Base-by-base conservation (phyloP, 2,329 filamentous ascomycete species). In the Pseudopithomyces maydicus region DNA sequence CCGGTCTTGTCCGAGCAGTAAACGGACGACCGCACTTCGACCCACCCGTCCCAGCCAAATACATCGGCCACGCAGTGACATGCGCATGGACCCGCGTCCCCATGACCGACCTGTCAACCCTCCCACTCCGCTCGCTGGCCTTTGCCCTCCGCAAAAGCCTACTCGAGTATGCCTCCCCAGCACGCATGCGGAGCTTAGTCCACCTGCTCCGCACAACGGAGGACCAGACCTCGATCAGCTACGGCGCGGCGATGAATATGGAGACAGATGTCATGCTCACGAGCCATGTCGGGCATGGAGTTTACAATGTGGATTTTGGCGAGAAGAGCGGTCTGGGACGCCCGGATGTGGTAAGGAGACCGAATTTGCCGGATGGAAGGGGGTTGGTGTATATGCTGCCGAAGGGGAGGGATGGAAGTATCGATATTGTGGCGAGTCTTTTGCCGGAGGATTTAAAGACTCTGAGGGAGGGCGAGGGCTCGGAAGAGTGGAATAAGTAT, bases 311-410 rank as follows among this genome's bases (percentile, higher is more conserved):
- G 20, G 22, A 49, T 17, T 49, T 49, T 29, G 46, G 46, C 15
- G 15, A 15, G 35, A 4, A 39, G 14, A 47, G 44, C 10, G 44
- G 44, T 3, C 17, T 49, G 35, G 46, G 46, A 4, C 14, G n/a
- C 5, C 46, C 46, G 46, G 46, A 49, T 41, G 14, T 49, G 2
- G 46, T 49, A 11, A 15, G 46, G 20, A 39, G 46, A 14, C 46
- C 46, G 20, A 49, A 49, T 23, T 19, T 49, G 46, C 46, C 46
- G 14, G 46, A 49, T 32, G 46, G 46, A 22, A 29, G 35, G 46
- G 46, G 46, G 12, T 15, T 49, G 33, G 46, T 33, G 15, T 49
- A 39, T 29, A 12, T 49, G 35, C 19, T 49, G 22, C 46, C 46
- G 17, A 49, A 39, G 15, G 35, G 46, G 20, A 49, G 35, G 17